phyloP scores from a whole-genome alignment of 805 yeast species.

The Kuraishia ogatae region DNA sequence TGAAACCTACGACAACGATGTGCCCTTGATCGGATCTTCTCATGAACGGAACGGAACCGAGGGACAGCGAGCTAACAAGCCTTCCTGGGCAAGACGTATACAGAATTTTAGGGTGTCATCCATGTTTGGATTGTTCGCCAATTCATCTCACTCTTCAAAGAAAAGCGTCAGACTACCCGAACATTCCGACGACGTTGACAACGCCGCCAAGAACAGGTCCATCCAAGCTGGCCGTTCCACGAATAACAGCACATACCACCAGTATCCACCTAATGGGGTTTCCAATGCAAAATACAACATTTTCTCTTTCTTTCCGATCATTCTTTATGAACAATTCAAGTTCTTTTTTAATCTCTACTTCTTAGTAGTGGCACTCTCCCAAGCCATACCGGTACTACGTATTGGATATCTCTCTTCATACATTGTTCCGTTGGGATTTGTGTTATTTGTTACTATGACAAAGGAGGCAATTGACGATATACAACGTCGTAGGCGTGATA shows the following conservation, averaged over 20 bases:
- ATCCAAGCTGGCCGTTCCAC: conserved; percentile 29
- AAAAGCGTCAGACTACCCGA: conserved; percentile 18
- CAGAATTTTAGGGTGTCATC: conserved; percentile 17
- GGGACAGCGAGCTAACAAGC: conserved; percentile 10
- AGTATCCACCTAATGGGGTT: conserved; percentile 62
- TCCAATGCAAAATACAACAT: conserved; percentile 94
- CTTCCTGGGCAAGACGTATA: conserved; percentile 23
- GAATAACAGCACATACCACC: conserved; percentile 1
- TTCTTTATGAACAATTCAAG: conserved; percentile 92
- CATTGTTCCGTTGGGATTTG: conserved; percentile 91
- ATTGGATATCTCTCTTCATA: conserved; percentile 93
- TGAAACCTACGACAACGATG: conserved; percentile 10
- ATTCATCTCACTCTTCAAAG: conserved; percentile 9
- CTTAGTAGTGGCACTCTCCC: conserved; percentile 87
- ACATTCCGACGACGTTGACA: conserved; percentile 9
- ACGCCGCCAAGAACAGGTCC: conserved; percentile 21
- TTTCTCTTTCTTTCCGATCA: conserved; percentile 76
- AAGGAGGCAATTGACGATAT: conserved; percentile 95
- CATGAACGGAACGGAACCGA: neutral
- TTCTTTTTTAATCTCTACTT: conserved; percentile 93
- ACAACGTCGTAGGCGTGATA: conserved; percentile 81
- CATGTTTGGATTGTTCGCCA: conserved; percentile 13
- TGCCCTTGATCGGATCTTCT: conserved; percentile 13
- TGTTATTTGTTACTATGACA: conserved; percentile 83
- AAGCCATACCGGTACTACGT: conserved; percentile 78